Base-by-base conservation (phyloP, 768 basidiomycete genomes). In the Dacryopinax primogenitus region DNA sequence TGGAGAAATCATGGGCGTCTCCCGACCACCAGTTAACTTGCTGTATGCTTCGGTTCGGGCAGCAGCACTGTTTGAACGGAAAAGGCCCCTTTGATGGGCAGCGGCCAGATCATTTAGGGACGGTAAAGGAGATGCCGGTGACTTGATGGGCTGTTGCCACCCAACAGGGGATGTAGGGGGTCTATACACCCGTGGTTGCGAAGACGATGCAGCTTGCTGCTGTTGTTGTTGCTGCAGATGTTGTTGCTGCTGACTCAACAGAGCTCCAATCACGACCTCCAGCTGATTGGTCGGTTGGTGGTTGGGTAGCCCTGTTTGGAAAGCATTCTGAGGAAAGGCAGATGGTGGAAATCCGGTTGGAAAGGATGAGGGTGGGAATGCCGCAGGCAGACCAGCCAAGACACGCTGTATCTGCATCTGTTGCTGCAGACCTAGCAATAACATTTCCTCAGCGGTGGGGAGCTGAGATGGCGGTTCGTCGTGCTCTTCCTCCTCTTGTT, bases 21-120 rank as follows among this genome's bases (percentile, higher is more conserved):
- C 79, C 51, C 82, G 76, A 30, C 86, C 87, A 39, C 89, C 88
- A 0, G 87, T 92, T 64, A 96, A 78, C 73, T 92, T 93, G 68
- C 85, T 84, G 83, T 95, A 84, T 2, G 92, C 92, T 74, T 84
- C 77, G 70, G 83, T 81, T 58, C 87, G 82, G 23, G 87, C 88
- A n/a, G 89, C 80, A 12, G 84, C 90, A 71, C 92, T 94, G 73
- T 94, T 93, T 1, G 93, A 94, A 21, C 93, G 86, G 71, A 90
- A 86, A 1, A 96, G 81, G 16, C 87, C 86, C 18, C 75, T 58
- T 68, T 67, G 37, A 70, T 72, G 66, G 67, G 72, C 70, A 79
- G 68, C 83, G 72, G 86, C 86, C 36, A 94, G 77, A 23, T 86
- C 88, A 70, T 90, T 87, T 4, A 95, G 78, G 2, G 88, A 83